These are phyloP conservation scores for Insectozyma bohioensis DNA, from an alignment of 1,139 yeast genomes.

Conservation along the genomic window DNA sequence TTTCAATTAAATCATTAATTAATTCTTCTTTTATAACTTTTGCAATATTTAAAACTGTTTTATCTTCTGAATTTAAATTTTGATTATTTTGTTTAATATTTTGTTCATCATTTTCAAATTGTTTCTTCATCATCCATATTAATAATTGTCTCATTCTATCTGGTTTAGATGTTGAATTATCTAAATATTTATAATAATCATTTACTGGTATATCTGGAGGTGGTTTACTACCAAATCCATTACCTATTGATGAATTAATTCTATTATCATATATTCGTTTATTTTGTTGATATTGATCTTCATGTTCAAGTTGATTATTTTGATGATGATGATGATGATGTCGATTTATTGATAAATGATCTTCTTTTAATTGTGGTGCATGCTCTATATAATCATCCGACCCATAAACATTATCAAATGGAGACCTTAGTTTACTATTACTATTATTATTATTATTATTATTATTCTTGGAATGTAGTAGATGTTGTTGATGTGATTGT, in stretches of 20 bases:
- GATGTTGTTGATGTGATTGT: no score
- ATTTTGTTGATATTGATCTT: slow-evolving; percentile 1
- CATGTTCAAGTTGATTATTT: slow-evolving; percentile 4
- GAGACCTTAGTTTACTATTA: slow-evolving; percentile 9
- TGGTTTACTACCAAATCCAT: slow-evolving; percentile 67
- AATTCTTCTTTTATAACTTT: slow-evolving; percentile 67
- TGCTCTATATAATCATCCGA: slow-evolving; percentile 30
- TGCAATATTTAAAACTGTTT: slow-evolving; percentile 53
- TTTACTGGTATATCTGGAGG: slow-evolving; percentile 59
- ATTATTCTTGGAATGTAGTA: no score
- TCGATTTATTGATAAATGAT: no score
- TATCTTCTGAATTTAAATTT: slow-evolving; percentile 25
- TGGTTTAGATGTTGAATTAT: slow-evolving; percentile 65
- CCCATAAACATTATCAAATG: slow-evolving; percentile 8
- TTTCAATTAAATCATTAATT: slow-evolving; percentile 56
- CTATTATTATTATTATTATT: no score
- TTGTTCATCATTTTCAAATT: slow-evolving; percentile 33
- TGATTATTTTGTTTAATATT: slow-evolving; percentile 24
- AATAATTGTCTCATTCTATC: slow-evolving; percentile 70
- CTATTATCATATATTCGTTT: slow-evolving; percentile 55
- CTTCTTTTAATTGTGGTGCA: slow-evolving; percentile 25
- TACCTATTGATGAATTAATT: slow-evolving; percentile 74
- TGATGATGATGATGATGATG: no score
- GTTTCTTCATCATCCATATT: slow-evolving; percentile 65
- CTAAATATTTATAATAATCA: slow-evolving; percentile 64